Percentiles rank a stretch among this genome's conserved stretches.
Evolutionary conservation across 306 rosid species (phyloP).

Genomic region (Gastrolobium bilobum): DNA sequence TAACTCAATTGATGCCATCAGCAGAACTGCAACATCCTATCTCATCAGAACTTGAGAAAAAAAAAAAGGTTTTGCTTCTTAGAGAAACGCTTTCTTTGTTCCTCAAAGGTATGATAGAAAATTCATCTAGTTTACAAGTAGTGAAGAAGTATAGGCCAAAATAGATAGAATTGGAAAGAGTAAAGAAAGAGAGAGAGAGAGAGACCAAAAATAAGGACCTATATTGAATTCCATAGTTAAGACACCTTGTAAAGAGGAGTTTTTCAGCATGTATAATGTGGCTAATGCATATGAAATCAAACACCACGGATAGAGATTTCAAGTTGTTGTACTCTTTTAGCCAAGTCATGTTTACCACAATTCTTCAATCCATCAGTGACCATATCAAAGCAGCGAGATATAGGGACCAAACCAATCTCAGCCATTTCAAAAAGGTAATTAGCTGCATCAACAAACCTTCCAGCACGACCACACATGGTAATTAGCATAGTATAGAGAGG

Average conservation of each 20-base stretch:
- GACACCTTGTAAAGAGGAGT: too few species aligned
- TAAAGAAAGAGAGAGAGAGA: background rate
- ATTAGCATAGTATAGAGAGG: slow-evolving; percentile 92
- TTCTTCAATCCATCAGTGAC: slow-evolving; percentile 93
- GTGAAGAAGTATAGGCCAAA: too few species aligned
- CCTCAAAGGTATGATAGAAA: background rate
- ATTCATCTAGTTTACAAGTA: background rate
- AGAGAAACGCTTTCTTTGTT: background rate
- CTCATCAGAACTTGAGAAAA: background rate
- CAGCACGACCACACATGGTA: slow-evolving; percentile 89
- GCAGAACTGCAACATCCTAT: background rate
- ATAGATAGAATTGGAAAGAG: background rate
- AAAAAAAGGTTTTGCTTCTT: background rate
- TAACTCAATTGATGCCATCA: background rate
- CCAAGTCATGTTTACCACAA: slow-evolving; percentile 90
- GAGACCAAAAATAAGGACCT: slow-evolving; percentile 1
- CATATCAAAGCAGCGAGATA: slow-evolving; percentile 83
- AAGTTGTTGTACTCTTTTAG: slow-evolving; percentile 75
- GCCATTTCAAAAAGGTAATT: slow-evolving; percentile 88
- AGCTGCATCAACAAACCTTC: slow-evolving; percentile 84
- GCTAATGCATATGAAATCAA: background rate
- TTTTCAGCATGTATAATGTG: too few species aligned
- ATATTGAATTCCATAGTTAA: background rate
- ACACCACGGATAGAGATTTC: slow-evolving; percentile 72
- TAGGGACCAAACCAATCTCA: slow-evolving; percentile 79